Evolutionary conservation across 2,329 filamentous ascomycete species (phyloP).

Genomic region (Aplosporella prunicola): DNA sequence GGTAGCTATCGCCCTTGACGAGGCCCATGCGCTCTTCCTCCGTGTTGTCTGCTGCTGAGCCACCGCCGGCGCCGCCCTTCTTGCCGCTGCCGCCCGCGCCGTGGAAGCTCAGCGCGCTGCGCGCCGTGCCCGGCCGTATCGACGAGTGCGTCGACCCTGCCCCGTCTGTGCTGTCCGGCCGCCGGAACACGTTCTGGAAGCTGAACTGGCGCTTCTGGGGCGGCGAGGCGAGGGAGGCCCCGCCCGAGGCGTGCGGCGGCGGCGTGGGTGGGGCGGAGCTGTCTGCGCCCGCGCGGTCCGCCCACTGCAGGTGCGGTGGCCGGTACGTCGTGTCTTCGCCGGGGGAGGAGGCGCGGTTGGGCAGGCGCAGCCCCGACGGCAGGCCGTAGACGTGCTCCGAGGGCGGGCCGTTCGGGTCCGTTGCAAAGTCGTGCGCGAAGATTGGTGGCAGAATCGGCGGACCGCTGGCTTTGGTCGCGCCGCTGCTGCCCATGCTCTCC

Average conservation of each 20-base stretch:
- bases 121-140: slow-evolving; percentile 4
- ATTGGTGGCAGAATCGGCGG: too few relatives aligned
- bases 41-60: slow-evolving; percentile 54
- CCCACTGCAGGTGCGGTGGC: slow-evolving; percentile 34
- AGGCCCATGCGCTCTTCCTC: slow-evolving; percentile 78
- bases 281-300: slow-evolving; percentile 33
- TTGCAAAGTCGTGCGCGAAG: too few relatives aligned
- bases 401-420: not conserved
- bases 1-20: slow-evolving; percentile 57
- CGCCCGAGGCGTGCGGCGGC: slow-evolving; percentile 43
- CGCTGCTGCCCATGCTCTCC: slow-evolving; percentile 36
- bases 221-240: slow-evolving; percentile 24
- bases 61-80: slow-evolving; percentile 29
- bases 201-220: slow-evolving; percentile 69
- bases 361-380: slow-evolving; percentile 27
- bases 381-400: slow-evolving; percentile 41
- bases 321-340: not conserved
- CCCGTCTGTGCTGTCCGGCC: slow-evolving; percentile 18
- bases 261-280: slow-evolving; percentile 41
- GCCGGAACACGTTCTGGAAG: slow-evolving; percentile 74
- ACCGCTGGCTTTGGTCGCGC: not conserved
- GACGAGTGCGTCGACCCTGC: slow-evolving; percentile 11
- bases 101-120: slow-evolving; percentile 24
- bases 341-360: slow-evolving; percentile 35
- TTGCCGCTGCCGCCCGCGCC: slow-evolving; percentile 24